A percentile compares a stretch with the other conserved stretches of the same genome.
phyloP scores from a whole-genome alignment of 306 rosid species.

The Inga oerstediana region DNA sequence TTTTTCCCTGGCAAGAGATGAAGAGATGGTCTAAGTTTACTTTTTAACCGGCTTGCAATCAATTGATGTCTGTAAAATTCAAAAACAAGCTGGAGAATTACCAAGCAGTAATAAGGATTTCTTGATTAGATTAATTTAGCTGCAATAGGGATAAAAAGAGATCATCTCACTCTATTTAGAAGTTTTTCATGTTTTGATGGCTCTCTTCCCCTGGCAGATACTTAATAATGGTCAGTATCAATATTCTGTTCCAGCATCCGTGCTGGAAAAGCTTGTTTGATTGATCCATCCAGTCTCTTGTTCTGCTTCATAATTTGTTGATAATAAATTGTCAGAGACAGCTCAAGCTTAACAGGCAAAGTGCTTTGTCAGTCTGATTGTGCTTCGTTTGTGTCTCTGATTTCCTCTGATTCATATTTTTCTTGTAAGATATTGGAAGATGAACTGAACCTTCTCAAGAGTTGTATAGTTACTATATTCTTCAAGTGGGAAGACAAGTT shows the following conservation, averaged over 20 bases:
- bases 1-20: neutral
- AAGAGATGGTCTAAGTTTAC: neutral
- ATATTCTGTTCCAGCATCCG: neutral
- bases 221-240: neutral
- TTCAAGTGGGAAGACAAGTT: conserved; percentile 6
- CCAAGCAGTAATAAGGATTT: neutral
- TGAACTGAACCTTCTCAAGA: conserved; percentile 17
- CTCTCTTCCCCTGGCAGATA: neutral
- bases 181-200: neutral
- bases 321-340: neutral
- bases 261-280: neutral
- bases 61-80: neutral
- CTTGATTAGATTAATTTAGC: neutral
- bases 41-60: neutral
- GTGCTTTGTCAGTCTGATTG: conserved; percentile 17
- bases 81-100: neutral
- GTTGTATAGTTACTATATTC: neutral
- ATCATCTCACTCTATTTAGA: neutral
- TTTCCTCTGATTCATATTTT: neutral
- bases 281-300: conserved; percentile 5
- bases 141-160: neutral
- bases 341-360: conserved; percentile 25
- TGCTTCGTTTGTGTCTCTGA: neutral
- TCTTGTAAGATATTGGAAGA: conserved; percentile 14
- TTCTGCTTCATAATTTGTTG: conserved; percentile 1